Evolutionary conservation across 345 rosid species (phyloP).

Genomic region (Acer yangbiense): DNA sequence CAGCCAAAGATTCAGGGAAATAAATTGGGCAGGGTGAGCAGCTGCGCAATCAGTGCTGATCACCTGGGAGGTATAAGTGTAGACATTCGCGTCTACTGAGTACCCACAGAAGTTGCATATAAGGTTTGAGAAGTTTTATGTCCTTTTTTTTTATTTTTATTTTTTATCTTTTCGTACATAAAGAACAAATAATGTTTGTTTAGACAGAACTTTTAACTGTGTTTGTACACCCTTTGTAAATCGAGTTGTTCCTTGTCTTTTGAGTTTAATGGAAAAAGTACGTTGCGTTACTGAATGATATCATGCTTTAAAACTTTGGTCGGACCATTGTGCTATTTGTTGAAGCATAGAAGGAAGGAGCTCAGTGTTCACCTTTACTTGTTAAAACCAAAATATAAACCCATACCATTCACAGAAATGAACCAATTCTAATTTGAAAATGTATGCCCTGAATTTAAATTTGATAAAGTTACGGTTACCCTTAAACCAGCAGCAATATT

Average conservation of each 20-base stretch:
- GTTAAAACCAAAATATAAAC: too few species aligned
- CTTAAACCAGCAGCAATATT: too few species aligned
- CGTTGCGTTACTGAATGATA: neutral
- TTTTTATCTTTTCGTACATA: slow-evolving; percentile 18
- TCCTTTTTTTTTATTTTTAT: neutral
- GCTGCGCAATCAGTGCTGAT: slow-evolving; percentile 35
- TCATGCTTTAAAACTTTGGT: neutral
- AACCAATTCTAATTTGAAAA: too few species aligned
- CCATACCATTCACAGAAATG: too few species aligned
- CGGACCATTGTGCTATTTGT: too few species aligned
- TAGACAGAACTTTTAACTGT: slow-evolving; percentile 12
- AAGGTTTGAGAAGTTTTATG: slow-evolving; percentile 5
- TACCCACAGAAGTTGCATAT: slow-evolving; percentile 14
- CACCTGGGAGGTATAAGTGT: slow-evolving; percentile 68
- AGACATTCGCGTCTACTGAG: slow-evolving; percentile 81
- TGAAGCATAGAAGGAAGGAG: neutral
- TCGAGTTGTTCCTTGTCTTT: slow-evolving; percentile 13
- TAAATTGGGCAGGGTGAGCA: slow-evolving; percentile 39
- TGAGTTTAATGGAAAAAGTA: slow-evolving; percentile 12
- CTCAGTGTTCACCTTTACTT: too few species aligned
- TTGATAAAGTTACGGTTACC: too few species aligned
- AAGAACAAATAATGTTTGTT: slow-evolving; percentile 28
- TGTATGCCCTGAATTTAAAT: too few species aligned
- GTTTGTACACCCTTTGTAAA: slow-evolving; percentile 25
- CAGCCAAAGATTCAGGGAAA: slow-evolving; percentile 53